Evolutionary conservation across 192 early-diverging fungal species (phyloP), one percentile per base, ranked within the genome.

Genomic region (Coemansia guatemalensis): DNA sequence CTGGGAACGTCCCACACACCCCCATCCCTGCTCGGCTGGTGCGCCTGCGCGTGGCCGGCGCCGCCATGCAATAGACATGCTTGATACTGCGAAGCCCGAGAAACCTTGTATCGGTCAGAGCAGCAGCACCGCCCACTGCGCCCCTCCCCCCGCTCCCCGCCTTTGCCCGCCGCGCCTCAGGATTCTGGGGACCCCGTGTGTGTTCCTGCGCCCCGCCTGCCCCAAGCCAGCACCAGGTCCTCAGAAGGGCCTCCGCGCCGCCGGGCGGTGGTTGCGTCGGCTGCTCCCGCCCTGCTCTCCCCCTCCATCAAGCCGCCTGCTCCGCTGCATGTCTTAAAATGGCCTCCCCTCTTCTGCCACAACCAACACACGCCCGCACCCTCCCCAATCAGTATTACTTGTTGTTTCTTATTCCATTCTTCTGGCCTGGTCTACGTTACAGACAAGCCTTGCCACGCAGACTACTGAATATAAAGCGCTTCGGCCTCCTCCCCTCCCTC

Each of bases 391-490:
- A 62, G 60, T 47, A 33, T 68, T 69, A 69, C 67, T 62, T 62
- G 55, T 48, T 74, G 65, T 67, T 60, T 76, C 68, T 60, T 57
- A 51, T 76, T 71, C 60, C 74, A 66, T 67, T 75, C 58, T 69
- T 63, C 44, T 47, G 18, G 60, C 67, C 60, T 48, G 41, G 30
- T 50, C 55, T 48, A 41, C 55, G 29, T 24, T 35, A 27, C 44
- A 47, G 59, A 65, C 59, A 60, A 60, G 50, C 50, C 66, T 44
- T 21, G 44, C 56, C 24, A 48, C 55, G 22, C 58, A 49, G 30
- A 32, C 51, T 47, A 35, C 27, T 21, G 18, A 62, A 56, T 74
- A 68, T 61, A 74, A 68, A 74, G 67, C 59, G 22, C 72, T 32
- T 35, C 32, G 35, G 68, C 68, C 60, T 56, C 59, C 56, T 22